These are phyloP conservation scores for Flaveria ramosissima DNA, from an alignment of 129 eudicot genomes.

Conservation along the genomic window DNA sequence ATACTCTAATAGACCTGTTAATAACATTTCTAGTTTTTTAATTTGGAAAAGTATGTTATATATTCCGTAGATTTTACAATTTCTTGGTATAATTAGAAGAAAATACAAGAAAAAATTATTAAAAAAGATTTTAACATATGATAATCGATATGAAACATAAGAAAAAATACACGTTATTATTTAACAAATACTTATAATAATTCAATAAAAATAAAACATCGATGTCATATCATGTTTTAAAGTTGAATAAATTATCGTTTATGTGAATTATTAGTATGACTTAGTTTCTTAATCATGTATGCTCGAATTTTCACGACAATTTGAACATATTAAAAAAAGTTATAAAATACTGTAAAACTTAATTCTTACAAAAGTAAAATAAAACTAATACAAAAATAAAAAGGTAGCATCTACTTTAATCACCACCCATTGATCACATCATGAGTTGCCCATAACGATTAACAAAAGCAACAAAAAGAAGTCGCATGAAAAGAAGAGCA, in stretches of 20 bases:
- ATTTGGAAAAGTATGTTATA: too few species aligned
- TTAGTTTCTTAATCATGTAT: background rate
- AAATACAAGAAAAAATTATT: too few species aligned
- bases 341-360: background rate
- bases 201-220: background rate
- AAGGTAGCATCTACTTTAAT: constrained; percentile 32
- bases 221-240: background rate
- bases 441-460: constrained; percentile 38
- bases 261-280: background rate
- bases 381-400: background rate
- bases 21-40: too few species aligned
- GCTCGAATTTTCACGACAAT: background rate
- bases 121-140: background rate
- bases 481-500: constrained; percentile 40
- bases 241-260: background rate
- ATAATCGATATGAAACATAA: too few species aligned
- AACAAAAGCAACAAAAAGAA: constrained; percentile 31
- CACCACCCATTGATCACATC: constrained; percentile 33
- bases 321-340: background rate
- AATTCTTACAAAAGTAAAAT: constrained; percentile 5
- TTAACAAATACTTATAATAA: too few species aligned
- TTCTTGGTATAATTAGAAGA: too few species aligned
- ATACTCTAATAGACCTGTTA: too few species aligned
- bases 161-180: too few species aligned
- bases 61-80: too few species aligned